phyloP scores from a whole-genome alignment of 2,329 filamentous ascomycete genomes.

The Fonsecaea pugnacius region DNA sequence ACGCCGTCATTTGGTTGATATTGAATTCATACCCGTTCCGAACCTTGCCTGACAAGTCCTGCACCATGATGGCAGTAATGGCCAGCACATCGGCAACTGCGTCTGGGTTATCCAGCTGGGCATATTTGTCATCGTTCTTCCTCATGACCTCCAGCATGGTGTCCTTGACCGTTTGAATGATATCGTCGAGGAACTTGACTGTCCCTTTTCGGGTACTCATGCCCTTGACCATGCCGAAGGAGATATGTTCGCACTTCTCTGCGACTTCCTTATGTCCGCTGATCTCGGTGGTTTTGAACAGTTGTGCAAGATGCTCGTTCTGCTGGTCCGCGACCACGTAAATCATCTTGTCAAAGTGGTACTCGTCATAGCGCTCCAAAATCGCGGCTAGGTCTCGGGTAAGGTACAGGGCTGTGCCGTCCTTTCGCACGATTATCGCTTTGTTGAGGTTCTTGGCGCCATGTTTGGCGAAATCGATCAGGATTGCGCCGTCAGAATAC shows the following conservation, averaged over 20 bases:
- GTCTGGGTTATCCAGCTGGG: conserved; percentile 81
- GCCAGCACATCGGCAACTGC: conserved; percentile 84
- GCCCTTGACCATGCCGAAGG: conserved; percentile 69
- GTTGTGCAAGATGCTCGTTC: conserved; percentile 66
- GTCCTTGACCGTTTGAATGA: conserved; percentile 78
- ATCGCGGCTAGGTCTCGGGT: conserved; percentile 71
- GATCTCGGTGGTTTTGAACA: conserved; percentile 67
- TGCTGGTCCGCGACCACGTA: conserved; percentile 69
- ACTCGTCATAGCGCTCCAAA: conserved; percentile 64
- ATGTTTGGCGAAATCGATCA: conserved; percentile 72
- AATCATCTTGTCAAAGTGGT: conserved; percentile 70
- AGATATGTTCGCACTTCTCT: conserved; percentile 65
- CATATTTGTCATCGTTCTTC: conserved; percentile 87
- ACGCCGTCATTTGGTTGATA: conserved; percentile 67
- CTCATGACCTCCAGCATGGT: conserved; percentile 99
- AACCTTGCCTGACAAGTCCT: conserved; percentile 93
- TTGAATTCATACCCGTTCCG: conserved; percentile 70
- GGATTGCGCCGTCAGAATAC: conserved; percentile 67
- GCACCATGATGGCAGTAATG: conserved; percentile 95
- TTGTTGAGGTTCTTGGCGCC: conserved; percentile 69
- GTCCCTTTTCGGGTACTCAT: conserved; percentile 71
- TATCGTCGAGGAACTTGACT: conserved; percentile 75
- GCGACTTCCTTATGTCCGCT: conserved; percentile 66
- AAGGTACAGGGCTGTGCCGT: conserved; percentile 70
- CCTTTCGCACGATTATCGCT: conserved; percentile 68